Conservation (phyloP, 2,329 filamentous ascomycete species). For the Nannizziopsis barbatae region DNA sequence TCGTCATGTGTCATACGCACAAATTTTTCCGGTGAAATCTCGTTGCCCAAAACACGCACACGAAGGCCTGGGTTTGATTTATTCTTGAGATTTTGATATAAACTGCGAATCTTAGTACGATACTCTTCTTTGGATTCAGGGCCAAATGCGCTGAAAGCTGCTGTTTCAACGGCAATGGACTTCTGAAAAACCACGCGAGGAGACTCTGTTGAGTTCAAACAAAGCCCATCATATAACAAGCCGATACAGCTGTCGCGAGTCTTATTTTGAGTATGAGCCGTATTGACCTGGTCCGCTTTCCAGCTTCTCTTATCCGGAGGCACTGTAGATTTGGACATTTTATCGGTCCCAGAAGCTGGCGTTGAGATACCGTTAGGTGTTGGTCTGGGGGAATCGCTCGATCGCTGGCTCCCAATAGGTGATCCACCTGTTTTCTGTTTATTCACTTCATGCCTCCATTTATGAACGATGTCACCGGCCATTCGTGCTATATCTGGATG, state of each 20-base stretch:
- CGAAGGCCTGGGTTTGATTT: conserved; percentile 73
- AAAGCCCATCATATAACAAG: conserved; percentile 87
- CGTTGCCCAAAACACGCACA: conserved; percentile 60
- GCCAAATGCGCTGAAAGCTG: conserved; percentile 59
- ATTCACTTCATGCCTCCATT: conserved; percentile 42
- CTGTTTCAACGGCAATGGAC: conserved; percentile 62
- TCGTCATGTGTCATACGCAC: conserved; percentile 83
- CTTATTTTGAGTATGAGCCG: conserved; percentile 60
- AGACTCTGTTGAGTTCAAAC: conserved; percentile 49
- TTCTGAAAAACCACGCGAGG: conserved; percentile 56
- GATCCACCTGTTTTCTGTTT: conserved; percentile 38
- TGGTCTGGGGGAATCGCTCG: conserved; percentile 34
- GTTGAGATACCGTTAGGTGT: conserved; percentile 45
- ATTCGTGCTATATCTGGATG: conserved; percentile 59
- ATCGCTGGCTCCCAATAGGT: conserved; percentile 29
- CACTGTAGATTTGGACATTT: conserved; percentile 44
- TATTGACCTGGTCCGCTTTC: conserved; percentile 68
- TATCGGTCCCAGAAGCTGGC: conserved; percentile 36
- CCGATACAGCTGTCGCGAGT: conserved; percentile 77
- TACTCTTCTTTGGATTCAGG: conserved; percentile 63
- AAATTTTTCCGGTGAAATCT: conserved; percentile 61
- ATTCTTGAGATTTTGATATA: conserved; percentile 92
- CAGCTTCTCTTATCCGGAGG: conserved; percentile 67
- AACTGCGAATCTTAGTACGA: conserved; percentile 76
- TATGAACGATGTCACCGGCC: conserved; percentile 71